Base-by-base conservation (phyloP, 345 rosid genomes). In the Erysimum cheiranthoides region DNA sequence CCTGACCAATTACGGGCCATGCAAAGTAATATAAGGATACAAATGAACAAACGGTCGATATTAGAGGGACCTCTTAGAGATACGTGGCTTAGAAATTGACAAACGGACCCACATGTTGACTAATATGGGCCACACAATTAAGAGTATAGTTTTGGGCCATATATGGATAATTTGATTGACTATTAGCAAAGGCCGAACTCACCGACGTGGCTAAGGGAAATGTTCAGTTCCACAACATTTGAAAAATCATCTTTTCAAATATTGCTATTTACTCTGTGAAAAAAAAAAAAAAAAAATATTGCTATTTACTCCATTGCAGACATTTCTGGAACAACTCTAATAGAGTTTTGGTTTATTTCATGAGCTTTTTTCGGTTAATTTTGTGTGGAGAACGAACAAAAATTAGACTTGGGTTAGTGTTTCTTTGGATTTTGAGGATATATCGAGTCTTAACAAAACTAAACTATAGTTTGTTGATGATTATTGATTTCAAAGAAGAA, bases 51-150 rank as follows among this genome's bases (percentile, higher is more conserved):
- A 52, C 50, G 59, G 79, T 76, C 79, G n/a, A 61, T 51, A 61
- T 36, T 60, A 8, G 14, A 47, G 68, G 61, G 77, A 65, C 69
- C 67, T 36, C 34, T 47, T 5, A 0, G 2, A 62, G 17, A 71
- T 71, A 49, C 61, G 73, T 78, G 81, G 77, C 81, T 66, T 49
- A 30, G n/a, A 57, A 38, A n/a, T 58, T 65, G 5, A 58, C 42
- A 30, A 32, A 71, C 17, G 73, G 81, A 3, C 53, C 71, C 58
- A 53, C 71, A 39, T 71, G 39, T 70, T 38, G 67, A 70, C 27
- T 45, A 28, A 28, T 70, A 63, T 70, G 76, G 76, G 75, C 38
- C 76, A 76, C 67, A 38, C 0, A 47, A 16, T 35, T 43, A 11
- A 42, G 25, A 11, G 31, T 31, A 3, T 42, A 38, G 18, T 25